phyloP scores from a whole-genome alignment of 106 monocot genomes.

The Allium sativum region DNA sequence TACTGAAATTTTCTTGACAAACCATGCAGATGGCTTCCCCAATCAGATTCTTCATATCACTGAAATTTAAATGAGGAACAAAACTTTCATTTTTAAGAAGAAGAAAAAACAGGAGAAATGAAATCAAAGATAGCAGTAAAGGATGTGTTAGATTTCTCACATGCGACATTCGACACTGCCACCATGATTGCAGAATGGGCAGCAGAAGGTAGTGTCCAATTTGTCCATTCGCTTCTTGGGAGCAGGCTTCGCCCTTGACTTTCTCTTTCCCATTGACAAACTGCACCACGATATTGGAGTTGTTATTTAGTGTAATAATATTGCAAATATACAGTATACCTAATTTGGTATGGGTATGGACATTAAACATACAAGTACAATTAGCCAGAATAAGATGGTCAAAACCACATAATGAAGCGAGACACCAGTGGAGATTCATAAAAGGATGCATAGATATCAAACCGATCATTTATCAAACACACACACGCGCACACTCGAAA shows the following conservation, averaged over 20 bases:
- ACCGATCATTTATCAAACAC: too few species aligned
- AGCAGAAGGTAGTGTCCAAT: constrained; percentile 80
- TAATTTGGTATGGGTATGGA: too few species aligned
- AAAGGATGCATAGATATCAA: too few species aligned
- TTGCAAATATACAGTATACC: too few species aligned
- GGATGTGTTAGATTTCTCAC: constrained; percentile 17
- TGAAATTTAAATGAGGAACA: constrained; percentile 14
- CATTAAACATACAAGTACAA: too few species aligned
- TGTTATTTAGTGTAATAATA: too few species aligned
- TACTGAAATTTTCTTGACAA: constrained; percentile 92
- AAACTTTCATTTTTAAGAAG: background rate
- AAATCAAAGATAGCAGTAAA: background rate
- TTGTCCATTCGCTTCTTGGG: constrained; percentile 94
- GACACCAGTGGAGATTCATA: too few species aligned
- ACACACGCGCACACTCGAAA: too few species aligned
- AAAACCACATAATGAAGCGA: too few species aligned
- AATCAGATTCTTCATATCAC: constrained; percentile 87
- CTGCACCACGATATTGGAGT: background rate
- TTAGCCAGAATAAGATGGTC: too few species aligned
- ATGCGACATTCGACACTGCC: constrained; percentile 92
- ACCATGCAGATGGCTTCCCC: constrained; percentile 80
- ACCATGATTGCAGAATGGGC: constrained; percentile 96
- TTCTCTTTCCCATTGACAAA: constrained; percentile 77
- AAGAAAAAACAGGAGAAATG: background rate
- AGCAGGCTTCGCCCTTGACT: constrained; percentile 74